phyloP scores from a whole-genome alignment of 23 red algal genomes.

The Agarophyton chilense region DNA sequence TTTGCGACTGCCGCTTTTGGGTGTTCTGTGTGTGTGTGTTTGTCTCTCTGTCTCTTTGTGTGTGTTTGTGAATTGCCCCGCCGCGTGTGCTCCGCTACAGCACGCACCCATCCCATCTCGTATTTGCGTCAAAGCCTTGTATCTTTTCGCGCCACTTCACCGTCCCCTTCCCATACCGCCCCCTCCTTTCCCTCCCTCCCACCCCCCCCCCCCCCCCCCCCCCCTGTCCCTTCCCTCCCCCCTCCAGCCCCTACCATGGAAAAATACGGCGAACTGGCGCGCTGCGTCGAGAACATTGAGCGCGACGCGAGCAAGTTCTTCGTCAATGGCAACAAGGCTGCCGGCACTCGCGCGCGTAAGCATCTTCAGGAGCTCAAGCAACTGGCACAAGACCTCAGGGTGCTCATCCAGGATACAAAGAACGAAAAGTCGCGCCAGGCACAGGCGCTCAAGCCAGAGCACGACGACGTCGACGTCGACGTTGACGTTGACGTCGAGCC shows the following conservation, averaged over 20 bases:
- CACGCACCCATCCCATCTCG: too few species aligned
- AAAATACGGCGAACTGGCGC: slow-evolving; percentile 52
- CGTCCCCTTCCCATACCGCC: not conserved
- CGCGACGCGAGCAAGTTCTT: slow-evolving; percentile 81
- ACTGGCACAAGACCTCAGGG: slow-evolving; percentile 81
- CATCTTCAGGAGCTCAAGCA: slow-evolving; percentile 84
- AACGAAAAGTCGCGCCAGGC: slow-evolving; percentile 53
- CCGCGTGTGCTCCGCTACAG: too few species aligned
- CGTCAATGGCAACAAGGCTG: slow-evolving; percentile 85
- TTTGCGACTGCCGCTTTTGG: too few species aligned
- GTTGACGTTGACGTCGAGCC: not conserved
- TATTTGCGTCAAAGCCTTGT: too few species aligned
- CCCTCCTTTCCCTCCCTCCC: not conserved
- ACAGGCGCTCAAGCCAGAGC: slow-evolving; percentile 2
- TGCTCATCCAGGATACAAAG: slow-evolving; percentile 80
- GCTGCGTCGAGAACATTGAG: slow-evolving; percentile 59
- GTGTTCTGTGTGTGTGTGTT: too few species aligned
- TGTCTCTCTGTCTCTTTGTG: too few species aligned
- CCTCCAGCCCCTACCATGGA: not conserved
- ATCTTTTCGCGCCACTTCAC: too few species aligned
- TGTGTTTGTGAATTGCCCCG: too few species aligned
- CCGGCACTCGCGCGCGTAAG: slow-evolving; percentile 80
- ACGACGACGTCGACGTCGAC: not conserved
- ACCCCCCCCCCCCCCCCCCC: not conserved
- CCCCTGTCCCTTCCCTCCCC: not conserved